These are phyloP conservation scores for Hypoxylon intermedium DNA, from an alignment of 495 filamentous ascomycete species.

Conservation along the genomic window DNA sequence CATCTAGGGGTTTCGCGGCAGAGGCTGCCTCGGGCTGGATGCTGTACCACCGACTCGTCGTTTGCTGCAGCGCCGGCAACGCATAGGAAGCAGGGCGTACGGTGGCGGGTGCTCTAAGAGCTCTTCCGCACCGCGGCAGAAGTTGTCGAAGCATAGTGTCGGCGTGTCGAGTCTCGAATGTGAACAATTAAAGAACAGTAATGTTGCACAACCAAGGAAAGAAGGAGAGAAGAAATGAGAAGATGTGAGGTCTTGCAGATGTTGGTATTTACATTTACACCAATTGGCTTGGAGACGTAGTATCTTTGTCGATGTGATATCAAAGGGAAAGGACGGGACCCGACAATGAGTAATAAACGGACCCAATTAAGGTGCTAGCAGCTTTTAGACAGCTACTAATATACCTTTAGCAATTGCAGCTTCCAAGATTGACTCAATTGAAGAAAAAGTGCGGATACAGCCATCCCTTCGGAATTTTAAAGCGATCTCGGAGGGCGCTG, in stretches of 20 bases:
- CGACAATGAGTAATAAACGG: constrained; percentile 17
- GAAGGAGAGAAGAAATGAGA: neutral
- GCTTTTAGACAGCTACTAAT: too few species aligned
- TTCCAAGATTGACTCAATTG: constrained; percentile 2
- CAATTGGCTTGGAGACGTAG: constrained; percentile 10
- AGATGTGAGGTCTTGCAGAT: neutral
- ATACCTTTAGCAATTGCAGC: too few species aligned
- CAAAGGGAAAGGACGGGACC: constrained; percentile 23
- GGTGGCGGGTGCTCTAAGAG: constrained; percentile 28
- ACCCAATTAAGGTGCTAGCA: constrained; percentile 10
- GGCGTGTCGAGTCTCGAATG: neutral
- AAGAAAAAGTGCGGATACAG: constrained; percentile 25
- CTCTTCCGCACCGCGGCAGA: constrained; percentile 35
- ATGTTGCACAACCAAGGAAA: neutral
- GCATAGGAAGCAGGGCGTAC: constrained; percentile 3
- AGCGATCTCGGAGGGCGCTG: constrained; percentile 23
- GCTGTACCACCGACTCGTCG: constrained; percentile 61
- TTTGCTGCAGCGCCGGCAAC: constrained; percentile 32
- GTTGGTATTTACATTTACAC: neutral
- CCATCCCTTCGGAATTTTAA: neutral
- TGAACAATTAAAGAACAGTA: neutral
- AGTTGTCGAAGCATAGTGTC: constrained; percentile 41
- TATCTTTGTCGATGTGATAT: constrained; percentile 13
- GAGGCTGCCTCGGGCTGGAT: constrained; percentile 62
- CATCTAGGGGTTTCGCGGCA: constrained; percentile 56